Base-by-base conservation (phyloP, 2,329 filamentous ascomycete species). In the Ceratocystis papillata region DNA sequence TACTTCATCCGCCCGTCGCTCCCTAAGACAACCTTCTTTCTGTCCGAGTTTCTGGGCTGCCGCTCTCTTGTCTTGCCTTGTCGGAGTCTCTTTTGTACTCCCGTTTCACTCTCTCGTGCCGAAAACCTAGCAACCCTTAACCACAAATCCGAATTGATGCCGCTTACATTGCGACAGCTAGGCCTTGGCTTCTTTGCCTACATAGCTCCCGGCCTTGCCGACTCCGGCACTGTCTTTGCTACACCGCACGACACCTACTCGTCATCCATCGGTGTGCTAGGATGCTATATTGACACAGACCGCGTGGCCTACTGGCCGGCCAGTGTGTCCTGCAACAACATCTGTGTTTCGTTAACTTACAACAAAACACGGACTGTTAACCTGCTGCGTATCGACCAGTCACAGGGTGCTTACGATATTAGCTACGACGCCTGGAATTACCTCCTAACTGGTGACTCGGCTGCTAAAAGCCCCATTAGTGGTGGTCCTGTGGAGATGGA, bases 361-460 rank as follows among this genome's bases (percentile, higher is more conserved):
- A 75, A 72, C 55, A 79, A 74, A 66, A 37, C 30, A 6, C 79
- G 80, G 68, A 76, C 74, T 48, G 73, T 86, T 66, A 78, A 83
- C 70, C 81, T 90, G 65, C 78, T 85, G 68, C 79, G 79, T 72
- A 75, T 85, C 69, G 83, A 85, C 75, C 73, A 76, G 63, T 84
- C 82, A 0, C 77, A 75, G 50, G 82, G 81, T 62, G 82, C 82
- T 64, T 73, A 82, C 72, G 83, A 85, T 73, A 79, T 85, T 75
- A 79, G 76, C 67, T 85, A 85, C 75, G 82, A 85, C 69, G 82
- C 82, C 62, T 85, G 81, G 81, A 83, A 83, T 76, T 80, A 80
- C 71, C 80, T 85, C 50, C 73, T 74, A 70, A 80, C 77, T 44
- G 82, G 82, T 69, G 70, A 77, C 68, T 75, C 77, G 12, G 83